Conservation (phyloP, 2,329 filamentous ascomycete genomes). For the Polychaeton citri region DNA sequence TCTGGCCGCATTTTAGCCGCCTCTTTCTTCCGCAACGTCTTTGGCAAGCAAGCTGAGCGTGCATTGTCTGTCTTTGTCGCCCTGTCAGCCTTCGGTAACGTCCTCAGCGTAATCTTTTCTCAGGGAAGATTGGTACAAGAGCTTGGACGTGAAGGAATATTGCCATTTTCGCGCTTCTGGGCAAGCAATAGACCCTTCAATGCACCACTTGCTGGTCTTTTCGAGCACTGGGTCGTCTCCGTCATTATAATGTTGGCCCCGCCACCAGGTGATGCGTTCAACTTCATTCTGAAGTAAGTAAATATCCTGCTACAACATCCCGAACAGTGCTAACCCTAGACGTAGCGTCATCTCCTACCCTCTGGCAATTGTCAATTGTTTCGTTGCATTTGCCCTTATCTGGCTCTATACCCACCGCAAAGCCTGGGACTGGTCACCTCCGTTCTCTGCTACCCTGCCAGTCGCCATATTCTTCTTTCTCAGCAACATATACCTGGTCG, state of each 20-base stretch:
- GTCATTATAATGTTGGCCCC: constrained; percentile 54
- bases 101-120: constrained; percentile 55
- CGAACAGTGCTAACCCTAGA: too few relatives aligned
- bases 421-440: too few relatives aligned
- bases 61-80: constrained; percentile 53
- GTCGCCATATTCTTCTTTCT: constrained; percentile 40
- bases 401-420: too few relatives aligned
- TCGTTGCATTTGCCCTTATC: too few relatives aligned
- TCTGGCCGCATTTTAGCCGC: constrained; percentile 44
- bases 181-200: constrained; percentile 52
- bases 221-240: constrained; percentile 51
- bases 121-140: constrained; percentile 54
- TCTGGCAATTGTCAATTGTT: too few relatives aligned
- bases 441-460: too few relatives aligned
- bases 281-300: too few relatives aligned
- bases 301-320: too few relatives aligned
- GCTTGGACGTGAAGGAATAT: constrained; percentile 51
- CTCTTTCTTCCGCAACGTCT: constrained; percentile 44
- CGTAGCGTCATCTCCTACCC: too few relatives aligned
- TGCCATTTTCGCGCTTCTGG: constrained; percentile 50
- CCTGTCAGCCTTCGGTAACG: constrained; percentile 54
- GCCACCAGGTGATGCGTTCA: constrained; percentile 54
- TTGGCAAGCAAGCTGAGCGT: constrained; percentile 39
- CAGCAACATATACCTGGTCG: constrained; percentile 38
- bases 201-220: constrained; percentile 46